Evolutionary conservation across 2,329 filamentous ascomycete species (phyloP).

Genomic region (Alternaria viburni): DNA sequence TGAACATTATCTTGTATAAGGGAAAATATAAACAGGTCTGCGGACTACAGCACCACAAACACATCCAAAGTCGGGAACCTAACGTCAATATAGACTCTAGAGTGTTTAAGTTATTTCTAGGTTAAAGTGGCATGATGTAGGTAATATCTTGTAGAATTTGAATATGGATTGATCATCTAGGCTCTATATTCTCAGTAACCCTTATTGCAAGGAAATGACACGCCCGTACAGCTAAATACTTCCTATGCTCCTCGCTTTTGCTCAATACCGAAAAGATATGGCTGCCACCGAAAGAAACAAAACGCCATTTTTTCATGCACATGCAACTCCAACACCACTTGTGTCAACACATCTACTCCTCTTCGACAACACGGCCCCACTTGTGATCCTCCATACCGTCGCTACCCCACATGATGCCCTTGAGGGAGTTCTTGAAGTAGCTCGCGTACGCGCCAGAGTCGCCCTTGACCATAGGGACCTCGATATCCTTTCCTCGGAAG

Average conservation of each 20-base stretch:
- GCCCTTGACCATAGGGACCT: constrained; percentile 51
- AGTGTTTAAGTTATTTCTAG: no score
- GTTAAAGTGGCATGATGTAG: not conserved
- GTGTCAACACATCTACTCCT: constrained; percentile 28
- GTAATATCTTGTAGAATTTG: not conserved
- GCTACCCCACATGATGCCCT: constrained; percentile 58
- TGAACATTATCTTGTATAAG: not conserved
- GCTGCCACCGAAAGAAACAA: not conserved
- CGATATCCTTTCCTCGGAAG: constrained; percentile 53
- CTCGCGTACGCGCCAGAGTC: constrained; percentile 52
- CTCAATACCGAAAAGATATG: not conserved
- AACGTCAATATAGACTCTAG: no score
- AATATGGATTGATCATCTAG: not conserved
- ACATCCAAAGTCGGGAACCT: no score
- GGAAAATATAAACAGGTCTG: no score
- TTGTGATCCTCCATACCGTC: constrained; percentile 52
- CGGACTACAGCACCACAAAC: no score
- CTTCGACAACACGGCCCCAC: constrained; percentile 56
- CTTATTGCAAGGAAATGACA: not conserved
- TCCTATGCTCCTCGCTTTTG: not conserved
- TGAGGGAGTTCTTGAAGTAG: constrained; percentile 54
- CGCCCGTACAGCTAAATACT: not conserved
- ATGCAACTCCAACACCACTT: not conserved
- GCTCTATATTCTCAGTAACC: not conserved
- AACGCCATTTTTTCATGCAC: not conserved